phyloP scores from a whole-genome alignment of 2,329 filamentous ascomycete genomes.

The Clarireedia paspali region DNA sequence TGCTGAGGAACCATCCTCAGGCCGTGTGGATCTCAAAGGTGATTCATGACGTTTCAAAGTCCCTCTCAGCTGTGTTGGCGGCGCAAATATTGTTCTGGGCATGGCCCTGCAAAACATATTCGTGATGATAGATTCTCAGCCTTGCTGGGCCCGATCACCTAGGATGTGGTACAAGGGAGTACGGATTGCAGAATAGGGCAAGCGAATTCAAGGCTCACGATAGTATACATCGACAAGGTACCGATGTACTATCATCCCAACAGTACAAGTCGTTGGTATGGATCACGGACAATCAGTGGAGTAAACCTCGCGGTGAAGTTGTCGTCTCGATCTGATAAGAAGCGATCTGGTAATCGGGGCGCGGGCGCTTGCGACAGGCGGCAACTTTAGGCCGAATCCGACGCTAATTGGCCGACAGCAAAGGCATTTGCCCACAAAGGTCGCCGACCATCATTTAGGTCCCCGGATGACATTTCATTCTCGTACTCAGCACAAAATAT shows the following conservation, averaged over 20 bases:
- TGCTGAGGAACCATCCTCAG: background rate
- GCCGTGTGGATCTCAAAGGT: slow-evolving; percentile 1
- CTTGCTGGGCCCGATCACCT: slow-evolving; percentile 5
- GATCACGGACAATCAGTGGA: background rate
- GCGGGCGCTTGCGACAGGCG: slow-evolving; percentile 5
- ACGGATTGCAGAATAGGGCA: background rate
- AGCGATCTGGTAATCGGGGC: background rate
- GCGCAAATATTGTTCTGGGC: background rate
- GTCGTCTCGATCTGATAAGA: background rate
- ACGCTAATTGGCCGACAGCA: slow-evolving; percentile 9
- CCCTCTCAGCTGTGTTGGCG: slow-evolving; percentile 7
- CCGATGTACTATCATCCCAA: background rate
- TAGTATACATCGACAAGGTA: background rate
- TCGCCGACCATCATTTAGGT: slow-evolving; percentile 9
- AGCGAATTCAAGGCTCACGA: background rate
- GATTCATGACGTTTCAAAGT: slow-evolving; percentile 9
- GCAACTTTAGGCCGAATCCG: background rate
- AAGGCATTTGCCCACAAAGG: slow-evolving; percentile 3
- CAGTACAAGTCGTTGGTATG: background rate
- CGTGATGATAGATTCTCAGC: slow-evolving; percentile 7
- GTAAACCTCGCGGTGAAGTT: background rate
- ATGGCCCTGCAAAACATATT: background rate
- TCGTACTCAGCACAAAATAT: background rate
- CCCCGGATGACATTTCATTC: slow-evolving; percentile 4
- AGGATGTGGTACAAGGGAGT: slow-evolving; percentile 5